Evolutionary conservation across 225 moss, liverwort and hornwort species (phyloP).

Genomic region (Takakia lepidozioides): DNA sequence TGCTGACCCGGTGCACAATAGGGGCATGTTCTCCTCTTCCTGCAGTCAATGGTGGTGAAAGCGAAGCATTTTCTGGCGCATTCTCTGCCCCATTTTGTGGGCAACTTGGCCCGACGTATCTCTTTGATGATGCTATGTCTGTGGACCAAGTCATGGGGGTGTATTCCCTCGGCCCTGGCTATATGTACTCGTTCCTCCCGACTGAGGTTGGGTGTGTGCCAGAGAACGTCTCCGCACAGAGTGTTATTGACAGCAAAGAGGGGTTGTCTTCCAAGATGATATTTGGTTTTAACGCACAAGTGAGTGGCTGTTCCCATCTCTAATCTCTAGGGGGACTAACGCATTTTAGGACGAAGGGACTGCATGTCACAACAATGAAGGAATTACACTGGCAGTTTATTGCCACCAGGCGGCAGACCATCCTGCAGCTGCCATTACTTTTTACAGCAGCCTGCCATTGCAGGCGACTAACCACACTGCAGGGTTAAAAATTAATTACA

Average conservation of each 20-base stretch:
- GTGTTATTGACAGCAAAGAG: constrained; percentile 24
- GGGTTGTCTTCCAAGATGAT: constrained; percentile 23
- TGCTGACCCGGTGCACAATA: constrained; percentile 26
- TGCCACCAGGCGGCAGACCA: no score
- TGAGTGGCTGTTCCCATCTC: background rate
- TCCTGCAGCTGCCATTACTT: no score
- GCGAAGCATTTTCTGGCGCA: constrained; percentile 7
- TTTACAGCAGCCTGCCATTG: no score
- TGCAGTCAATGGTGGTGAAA: constrained; percentile 8
- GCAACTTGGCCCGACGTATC: constrained; percentile 33
- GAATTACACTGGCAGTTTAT: no score
- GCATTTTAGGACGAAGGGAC: no score
- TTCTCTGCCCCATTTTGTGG: constrained; percentile 26
- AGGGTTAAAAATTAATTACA: no score
- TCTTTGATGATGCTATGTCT: constrained; percentile 34
- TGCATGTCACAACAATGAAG: no score
- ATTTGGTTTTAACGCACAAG: constrained; percentile 38
- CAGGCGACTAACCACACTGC: no score
- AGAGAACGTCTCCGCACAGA: constrained; percentile 21
- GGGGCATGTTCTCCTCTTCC: constrained; percentile 22
- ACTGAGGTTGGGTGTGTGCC: constrained; percentile 34
- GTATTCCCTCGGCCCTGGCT: constrained; percentile 26
- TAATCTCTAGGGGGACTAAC: no score
- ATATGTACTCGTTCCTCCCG: constrained; percentile 36
- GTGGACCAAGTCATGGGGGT: constrained; percentile 26